Conservation (phyloP, 257 asterid genomes). For the Ligustrum vulgare region DNA sequence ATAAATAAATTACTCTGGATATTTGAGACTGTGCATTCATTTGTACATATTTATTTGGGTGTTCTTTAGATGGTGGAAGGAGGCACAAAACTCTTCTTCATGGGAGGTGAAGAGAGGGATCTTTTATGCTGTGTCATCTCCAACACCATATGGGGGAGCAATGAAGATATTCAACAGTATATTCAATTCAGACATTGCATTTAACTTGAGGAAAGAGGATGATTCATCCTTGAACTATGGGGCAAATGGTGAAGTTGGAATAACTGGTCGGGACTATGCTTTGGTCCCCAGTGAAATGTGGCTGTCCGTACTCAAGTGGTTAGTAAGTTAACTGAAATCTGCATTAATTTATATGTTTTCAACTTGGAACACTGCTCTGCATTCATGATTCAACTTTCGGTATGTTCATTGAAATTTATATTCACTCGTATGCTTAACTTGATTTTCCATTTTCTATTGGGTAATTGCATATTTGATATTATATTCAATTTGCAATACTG, state of each 20-base stretch:
- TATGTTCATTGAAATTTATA: slow-evolving; percentile 3
- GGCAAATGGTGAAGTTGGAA: slow-evolving; percentile 64
- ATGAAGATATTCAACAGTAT: slow-evolving; percentile 83
- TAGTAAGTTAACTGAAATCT: not conserved
- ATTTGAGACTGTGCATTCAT: not conserved
- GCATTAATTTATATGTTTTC: not conserved
- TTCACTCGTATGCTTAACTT: not conserved
- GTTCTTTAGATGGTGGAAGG: slow-evolving; percentile 91
- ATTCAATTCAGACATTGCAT: slow-evolving; percentile 74
- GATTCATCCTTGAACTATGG: slow-evolving; percentile 40
- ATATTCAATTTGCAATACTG: slow-evolving; percentile 9
- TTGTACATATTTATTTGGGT: slow-evolving; percentile 24
- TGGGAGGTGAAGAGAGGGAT: slow-evolving; percentile 54
- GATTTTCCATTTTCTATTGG: not conserved
- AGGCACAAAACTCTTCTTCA: slow-evolving; percentile 66
- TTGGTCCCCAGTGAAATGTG: slow-evolving; percentile 81
- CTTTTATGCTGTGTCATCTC: slow-evolving; percentile 63
- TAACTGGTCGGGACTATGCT: slow-evolving; percentile 82
- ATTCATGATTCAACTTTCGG: slow-evolving; percentile 28
- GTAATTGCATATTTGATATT: not conserved
- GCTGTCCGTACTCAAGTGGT: slow-evolving; percentile 92
- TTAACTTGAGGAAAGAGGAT: slow-evolving; percentile 74
- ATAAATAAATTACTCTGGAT: not conserved
- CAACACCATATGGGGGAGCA: slow-evolving; percentile 73
- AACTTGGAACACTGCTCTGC: slow-evolving; percentile 1